Evolutionary conservation across 805 yeast species (phyloP), one percentile per base, ranked within the genome.

Genomic region (Pichia deserticola): DNA sequence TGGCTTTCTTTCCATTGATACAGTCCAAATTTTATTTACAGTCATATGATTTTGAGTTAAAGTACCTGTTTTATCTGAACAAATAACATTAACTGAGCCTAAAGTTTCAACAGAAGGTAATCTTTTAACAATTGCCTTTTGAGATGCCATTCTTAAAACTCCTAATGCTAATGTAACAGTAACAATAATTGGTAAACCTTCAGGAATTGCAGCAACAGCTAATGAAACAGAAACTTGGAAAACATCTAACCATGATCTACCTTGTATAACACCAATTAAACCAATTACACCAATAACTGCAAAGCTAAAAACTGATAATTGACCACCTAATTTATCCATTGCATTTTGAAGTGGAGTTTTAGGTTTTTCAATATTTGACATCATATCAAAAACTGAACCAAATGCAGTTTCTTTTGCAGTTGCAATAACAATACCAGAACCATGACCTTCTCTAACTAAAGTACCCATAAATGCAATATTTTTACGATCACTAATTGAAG

Each of bases 201-300:
- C 99, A 5, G 99, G 99, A 59, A 93, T 93, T 4, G 99, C 99
- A 45, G 99, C 99, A 20, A 93, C 99, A 3, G 99, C 99, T 54
- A 93, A 74, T 1, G 97, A 89, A 9, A 93, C 99, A 1, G 97
- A 88, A 51, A 93, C 89, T 66, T 92, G 97, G 70, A 93, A 92
- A 97, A 95, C 93, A 55, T 93, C 98, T 51, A 93, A 76, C 97
- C 97, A 90, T 9, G 86, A 77, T 54, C 95, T 84, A 44, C 99
- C 98, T 70, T 93, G 96, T 44, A 88, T 51, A 25, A 93, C 75
- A 51, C 99, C 99, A 57, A 93, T 76, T 27, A 93, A 62, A 60
- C 97, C 92, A 62, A 93, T 93, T n/a, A 86, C 65, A 44, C 96
- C 97, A 67, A 93, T 93, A 34, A 92, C 84, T 29, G 75, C 80